Evolutionary conservation across 768 basidiomycete species (phyloP).

Genomic region (Tubosaeta sp.): DNA sequence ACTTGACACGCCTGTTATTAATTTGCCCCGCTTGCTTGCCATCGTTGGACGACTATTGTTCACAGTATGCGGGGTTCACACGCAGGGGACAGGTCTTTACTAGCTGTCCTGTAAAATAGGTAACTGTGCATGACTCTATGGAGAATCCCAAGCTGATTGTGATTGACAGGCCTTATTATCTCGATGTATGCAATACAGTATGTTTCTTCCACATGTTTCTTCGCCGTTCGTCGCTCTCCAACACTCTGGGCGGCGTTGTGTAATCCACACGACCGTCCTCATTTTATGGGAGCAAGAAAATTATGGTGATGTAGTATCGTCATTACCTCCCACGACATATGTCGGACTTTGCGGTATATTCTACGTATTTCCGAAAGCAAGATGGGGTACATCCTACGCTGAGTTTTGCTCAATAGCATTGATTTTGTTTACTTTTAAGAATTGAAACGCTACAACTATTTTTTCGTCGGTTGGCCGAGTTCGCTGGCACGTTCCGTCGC

Average conservation of each 20-base stretch:
- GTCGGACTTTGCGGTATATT: slow-evolving; percentile 26
- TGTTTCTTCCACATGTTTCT: background rate
- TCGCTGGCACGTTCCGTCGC: slow-evolving; percentile 88
- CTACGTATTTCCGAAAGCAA: slow-evolving; percentile 35
- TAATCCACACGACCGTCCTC: slow-evolving; percentile 77
- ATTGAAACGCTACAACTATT: slow-evolving; percentile 24
- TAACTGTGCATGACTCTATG: slow-evolving; percentile 5
- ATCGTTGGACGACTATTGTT: slow-evolving; percentile 21
- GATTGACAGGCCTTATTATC: background rate
- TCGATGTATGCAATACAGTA: background rate
- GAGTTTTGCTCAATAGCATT: background rate
- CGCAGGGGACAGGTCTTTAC: slow-evolving; percentile 38
- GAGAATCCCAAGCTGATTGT: background rate
- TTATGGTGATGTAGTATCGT: slow-evolving; percentile 21
- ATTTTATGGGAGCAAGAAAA: slow-evolving; percentile 92
- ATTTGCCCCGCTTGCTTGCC: slow-evolving; percentile 39
- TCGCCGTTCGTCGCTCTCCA: slow-evolving; percentile 56
- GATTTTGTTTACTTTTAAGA: background rate
- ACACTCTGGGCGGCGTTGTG: slow-evolving; percentile 91
- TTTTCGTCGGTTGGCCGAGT: slow-evolving; percentile 67
- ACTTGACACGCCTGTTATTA: slow-evolving; percentile 31
- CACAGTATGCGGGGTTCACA: slow-evolving; percentile 47
- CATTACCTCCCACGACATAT: slow-evolving; percentile 33
- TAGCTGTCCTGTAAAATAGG: slow-evolving; percentile 8
- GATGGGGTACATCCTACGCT: slow-evolving; percentile 25